Evolutionary conservation across 148 eudicot genomes (phyloP).

Genomic region (Polygonum aviculare): DNA sequence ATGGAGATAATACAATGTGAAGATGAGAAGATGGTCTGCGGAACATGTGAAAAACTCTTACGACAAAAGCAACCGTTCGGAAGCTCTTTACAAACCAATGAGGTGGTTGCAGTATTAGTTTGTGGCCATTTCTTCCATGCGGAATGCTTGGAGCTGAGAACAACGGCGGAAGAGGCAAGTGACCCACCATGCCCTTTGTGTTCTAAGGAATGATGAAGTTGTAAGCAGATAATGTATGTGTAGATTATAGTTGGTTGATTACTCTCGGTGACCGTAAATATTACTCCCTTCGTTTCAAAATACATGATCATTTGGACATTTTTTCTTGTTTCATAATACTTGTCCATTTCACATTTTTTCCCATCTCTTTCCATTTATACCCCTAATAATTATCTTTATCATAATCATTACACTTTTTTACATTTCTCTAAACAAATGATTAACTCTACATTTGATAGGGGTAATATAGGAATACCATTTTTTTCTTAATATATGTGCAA

Average conservation of each 20-base stretch:
- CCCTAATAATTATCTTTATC: no score
- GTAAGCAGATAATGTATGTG: conserved; percentile 1
- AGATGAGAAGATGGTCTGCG: conserved; percentile 40
- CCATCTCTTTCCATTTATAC: no score
- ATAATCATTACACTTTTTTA: no score
- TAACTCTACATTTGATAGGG: no score
- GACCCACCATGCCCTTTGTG: conserved; percentile 83
- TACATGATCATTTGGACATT: no score
- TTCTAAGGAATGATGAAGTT: conserved; percentile 14
- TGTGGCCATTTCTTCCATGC: conserved; percentile 86
- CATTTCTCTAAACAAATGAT: no score
- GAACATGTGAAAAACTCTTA: conserved; percentile 45
- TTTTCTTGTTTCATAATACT: no score
- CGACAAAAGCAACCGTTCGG: conserved; percentile 36
- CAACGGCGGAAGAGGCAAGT: conserved; percentile 40
- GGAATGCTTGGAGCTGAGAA: conserved; percentile 66
- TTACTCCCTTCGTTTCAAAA: no score
- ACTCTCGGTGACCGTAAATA: neutral
- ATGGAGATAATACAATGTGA: conserved; percentile 24
- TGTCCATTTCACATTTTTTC: no score
- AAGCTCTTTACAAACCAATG: conserved; percentile 25
- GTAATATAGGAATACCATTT: no score
- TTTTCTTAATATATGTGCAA: no score
- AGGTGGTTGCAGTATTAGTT: conserved; percentile 67
- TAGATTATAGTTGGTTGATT: neutral